These are phyloP conservation scores for Nigrospora oryzae DNA, from an alignment of 2,329 filamentous ascomycete genomes.

Conservation along the genomic window DNA sequence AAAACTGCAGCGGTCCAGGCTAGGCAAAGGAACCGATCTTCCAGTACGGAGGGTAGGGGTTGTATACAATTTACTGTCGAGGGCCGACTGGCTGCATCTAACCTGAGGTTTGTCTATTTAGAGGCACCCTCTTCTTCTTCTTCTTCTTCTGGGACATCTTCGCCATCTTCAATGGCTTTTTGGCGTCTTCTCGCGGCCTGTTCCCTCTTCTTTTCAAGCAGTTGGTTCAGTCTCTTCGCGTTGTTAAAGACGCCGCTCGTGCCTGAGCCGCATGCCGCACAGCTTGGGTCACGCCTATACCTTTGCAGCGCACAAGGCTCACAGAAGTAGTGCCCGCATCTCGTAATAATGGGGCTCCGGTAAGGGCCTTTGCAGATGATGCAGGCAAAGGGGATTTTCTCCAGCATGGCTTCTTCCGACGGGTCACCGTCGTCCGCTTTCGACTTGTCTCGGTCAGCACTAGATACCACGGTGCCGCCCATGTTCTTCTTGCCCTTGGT, in stretches of 20 bases:
- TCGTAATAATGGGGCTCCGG: slow-evolving; percentile 72
- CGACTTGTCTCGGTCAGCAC: slow-evolving; percentile 38
- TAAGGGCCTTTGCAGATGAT: slow-evolving; percentile 78
- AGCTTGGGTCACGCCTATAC: slow-evolving; percentile 80
- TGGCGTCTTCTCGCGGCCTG: slow-evolving; percentile 49
- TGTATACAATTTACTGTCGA: no score
- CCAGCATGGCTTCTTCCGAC: slow-evolving; percentile 63
- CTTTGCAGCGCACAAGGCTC: slow-evolving; percentile 79
- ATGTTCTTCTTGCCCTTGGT: slow-evolving; percentile 61
- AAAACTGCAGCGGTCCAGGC: no score
- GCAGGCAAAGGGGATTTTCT: slow-evolving; percentile 84
- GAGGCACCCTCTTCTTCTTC: not conserved
- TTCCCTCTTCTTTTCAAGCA: slow-evolving; percentile 67
- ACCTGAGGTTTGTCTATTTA: no score
- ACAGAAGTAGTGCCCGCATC: slow-evolving; percentile 95
- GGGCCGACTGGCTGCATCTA: no score
- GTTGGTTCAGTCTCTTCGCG: slow-evolving; percentile 72
- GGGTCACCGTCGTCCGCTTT: slow-evolving; percentile 32
- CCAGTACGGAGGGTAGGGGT: no score
- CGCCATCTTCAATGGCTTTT: slow-evolving; percentile 32
- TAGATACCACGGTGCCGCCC: slow-evolving; percentile 53
- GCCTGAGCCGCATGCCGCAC: slow-evolving; percentile 75
- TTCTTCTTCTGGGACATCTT: not conserved
- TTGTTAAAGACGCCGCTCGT: slow-evolving; percentile 87
- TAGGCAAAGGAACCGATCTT: no score